Base-by-base conservation (phyloP, 306 rosid genomes). In the Cicer pinnatifidum region DNA sequence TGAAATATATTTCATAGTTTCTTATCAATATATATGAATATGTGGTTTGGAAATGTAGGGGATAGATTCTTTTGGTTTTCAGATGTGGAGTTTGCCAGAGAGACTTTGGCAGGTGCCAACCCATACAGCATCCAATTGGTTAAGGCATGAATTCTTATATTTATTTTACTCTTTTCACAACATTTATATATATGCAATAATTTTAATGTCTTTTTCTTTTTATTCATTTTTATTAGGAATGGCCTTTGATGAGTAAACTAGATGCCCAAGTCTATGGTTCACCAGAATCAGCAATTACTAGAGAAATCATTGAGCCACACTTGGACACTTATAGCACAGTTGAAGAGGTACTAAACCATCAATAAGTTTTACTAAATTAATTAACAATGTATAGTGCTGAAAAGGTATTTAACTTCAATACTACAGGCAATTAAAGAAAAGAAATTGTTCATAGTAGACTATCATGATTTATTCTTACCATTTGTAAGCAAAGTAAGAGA, bases 61-160 rank as follows among this genome's bases (percentile, higher is more conserved):
- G 98, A 92, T 80, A 85, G 73, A 38, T 89, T 90, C 86, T 90
- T 87, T 71, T 89, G 98, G 98, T 73, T 87, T 50, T 87, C 90
- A 64, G 97, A 93, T 75, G 86, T 79, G 33, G 96, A 89, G 38
- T 84, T 84, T 81, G 88, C 85, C 7, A 84, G 88, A 68, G 81
- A 84, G 61, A 84, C 88, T 58, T 75, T 84, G 74, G 88, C 88
- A 8, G 88, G 88, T 44, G 85, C 76, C 6, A 81, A 84, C 67
- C 88, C 88, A 57, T 81, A 72, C 46, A 75, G 74, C 74, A 81
- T 84, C 60, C 72, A 84, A 78, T 57, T 84, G 38, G 44, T 84
- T 35, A 84, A 70, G 85, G 88, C 52, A 75, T 45, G 71, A 64
- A 53, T 8, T 41, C 5, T 57, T 28, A 57, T 77, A 59, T 1